Conservation (phyloP, 768 basidiomycete genomes). For the Lentinula lateritia region DNA sequence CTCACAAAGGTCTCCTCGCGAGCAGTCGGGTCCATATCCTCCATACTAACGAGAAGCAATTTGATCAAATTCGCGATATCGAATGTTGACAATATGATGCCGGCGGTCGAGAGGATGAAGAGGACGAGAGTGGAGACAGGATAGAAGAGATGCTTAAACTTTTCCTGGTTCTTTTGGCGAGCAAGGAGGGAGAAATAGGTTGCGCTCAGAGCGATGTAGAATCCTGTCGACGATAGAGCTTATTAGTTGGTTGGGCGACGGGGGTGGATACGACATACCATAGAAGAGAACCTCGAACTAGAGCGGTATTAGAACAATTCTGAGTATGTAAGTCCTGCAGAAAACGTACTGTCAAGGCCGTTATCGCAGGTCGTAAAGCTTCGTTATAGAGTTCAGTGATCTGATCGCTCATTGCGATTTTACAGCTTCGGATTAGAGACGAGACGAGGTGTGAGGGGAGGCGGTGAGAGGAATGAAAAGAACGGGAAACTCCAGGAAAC, state of each 20-base stretch:
- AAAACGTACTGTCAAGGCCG: background rate
- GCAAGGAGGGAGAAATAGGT: background rate
- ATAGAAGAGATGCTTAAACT: background rate
- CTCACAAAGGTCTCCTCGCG: background rate
- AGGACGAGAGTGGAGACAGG: background rate
- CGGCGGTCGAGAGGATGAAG: background rate
- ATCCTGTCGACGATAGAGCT: background rate
- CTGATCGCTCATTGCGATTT: background rate
- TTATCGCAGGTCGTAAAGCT: background rate
- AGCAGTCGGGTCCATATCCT: background rate
- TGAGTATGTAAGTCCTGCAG: too few relatives aligned
- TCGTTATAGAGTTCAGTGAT: background rate
- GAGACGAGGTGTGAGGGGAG: background rate
- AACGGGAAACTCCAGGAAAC: background rate
- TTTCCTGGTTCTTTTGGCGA: background rate
- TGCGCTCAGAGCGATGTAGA: background rate
- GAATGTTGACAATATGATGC: background rate
- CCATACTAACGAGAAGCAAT: background rate
- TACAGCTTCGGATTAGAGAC: background rate
- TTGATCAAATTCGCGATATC: background rate
- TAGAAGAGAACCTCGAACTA: constrained; percentile 5
- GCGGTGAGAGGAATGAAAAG: background rate
- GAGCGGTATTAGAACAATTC: background rate
- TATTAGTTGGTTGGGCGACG: too few relatives aligned
- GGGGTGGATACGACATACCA: background rate